Evolutionary conservation across 352 stramenopile genomes (phyloP), one percentile per base, ranked within the genome.

Genomic region (Globisporangium canariense): DNA sequence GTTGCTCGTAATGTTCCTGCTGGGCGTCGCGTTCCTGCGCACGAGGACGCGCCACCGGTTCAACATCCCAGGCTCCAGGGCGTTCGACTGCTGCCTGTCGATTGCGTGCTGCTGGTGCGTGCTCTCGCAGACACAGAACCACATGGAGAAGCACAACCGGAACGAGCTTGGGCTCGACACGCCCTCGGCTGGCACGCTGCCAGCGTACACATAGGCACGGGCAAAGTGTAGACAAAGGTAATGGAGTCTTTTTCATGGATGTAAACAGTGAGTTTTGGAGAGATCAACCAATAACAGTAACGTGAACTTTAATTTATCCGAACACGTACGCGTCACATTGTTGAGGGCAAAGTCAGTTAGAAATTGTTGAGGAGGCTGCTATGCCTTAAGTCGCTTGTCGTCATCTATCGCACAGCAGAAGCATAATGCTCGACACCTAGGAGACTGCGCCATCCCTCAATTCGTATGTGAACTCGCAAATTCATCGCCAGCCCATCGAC

Each of bases 61-160:
- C 36, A 71, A 68, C 25, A 79, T 89, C 45, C 68, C 66, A 28
- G 80, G 80, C 38, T 75, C 70, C 4, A 40, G 56, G 0, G 45
- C 67, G 2, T 50, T 66, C n/a, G 80, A 89, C 62, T 79, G 67
- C 22, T 22, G 75, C 34, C 62, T 73, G 0, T 81, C 74, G 36
- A 67, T 74, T 47, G 77, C 59, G 34, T 89, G 78, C 65, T 78
- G 65, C 56, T 87, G 76, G 66, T 89, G 80, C 59, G 70, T 77
- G 10, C 68, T 89, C 41, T 71, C 78, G 16, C 80, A 89, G 66
- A 65, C 86, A 55, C 62, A 79, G 10, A 62, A 59, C 14, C 74
- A 87, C 7, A 11, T 60, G 25, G 63, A 68, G 49, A 64, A 56
- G 45, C 75, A 72, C 41, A 79, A 22, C 25, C 70, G 62, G 20